phyloP scores from a whole-genome alignment of 2,329 filamentous ascomycete species.

The Chrysoporthe austroafricana region DNA sequence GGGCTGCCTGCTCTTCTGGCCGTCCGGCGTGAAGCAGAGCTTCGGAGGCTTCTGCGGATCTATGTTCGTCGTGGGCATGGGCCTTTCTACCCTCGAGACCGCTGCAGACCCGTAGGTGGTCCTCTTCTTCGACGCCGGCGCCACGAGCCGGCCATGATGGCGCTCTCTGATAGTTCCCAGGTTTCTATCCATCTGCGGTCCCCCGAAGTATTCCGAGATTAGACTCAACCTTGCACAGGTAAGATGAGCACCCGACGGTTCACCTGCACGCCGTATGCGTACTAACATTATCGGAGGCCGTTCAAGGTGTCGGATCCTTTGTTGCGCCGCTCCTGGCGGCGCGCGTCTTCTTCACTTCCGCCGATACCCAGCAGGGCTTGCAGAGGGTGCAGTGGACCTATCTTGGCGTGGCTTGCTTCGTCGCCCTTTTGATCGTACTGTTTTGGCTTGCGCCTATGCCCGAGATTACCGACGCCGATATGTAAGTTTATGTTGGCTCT shows the following conservation, averaged over 20 bases:
- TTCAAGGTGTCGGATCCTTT: constrained; percentile 62
- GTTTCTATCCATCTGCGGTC: constrained; percentile 57
- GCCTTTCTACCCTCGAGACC: constrained; percentile 58
- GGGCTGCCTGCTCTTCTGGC: constrained; percentile 63
- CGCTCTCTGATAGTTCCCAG: constrained; percentile 8
- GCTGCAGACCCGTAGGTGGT: constrained; percentile 53
- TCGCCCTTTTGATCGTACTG: constrained; percentile 57
- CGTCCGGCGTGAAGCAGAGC: constrained; percentile 55
- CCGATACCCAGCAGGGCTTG: constrained; percentile 52
- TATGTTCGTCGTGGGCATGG: constrained; percentile 50
- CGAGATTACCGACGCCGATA: constrained; percentile 64
- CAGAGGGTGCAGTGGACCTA: constrained; percentile 68
- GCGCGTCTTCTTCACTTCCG: constrained; percentile 64
- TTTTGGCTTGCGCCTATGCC: constrained; percentile 59
- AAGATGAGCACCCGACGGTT: background rate
- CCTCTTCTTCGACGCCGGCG: background rate
- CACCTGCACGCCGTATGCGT: background rate
- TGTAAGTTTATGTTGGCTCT: constrained; percentile 39
- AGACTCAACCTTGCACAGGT: constrained; percentile 56
- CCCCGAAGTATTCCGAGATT: constrained; percentile 61
- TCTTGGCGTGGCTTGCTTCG: constrained; percentile 64
- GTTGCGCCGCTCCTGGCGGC: constrained; percentile 62
- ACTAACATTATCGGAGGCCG: constrained; percentile 46
- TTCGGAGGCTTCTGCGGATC: constrained; percentile 65
- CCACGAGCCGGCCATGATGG: background rate